Evolutionary conservation across 2,329 filamentous ascomycete species (phyloP).

Genomic region (Phialophora macrospora): DNA sequence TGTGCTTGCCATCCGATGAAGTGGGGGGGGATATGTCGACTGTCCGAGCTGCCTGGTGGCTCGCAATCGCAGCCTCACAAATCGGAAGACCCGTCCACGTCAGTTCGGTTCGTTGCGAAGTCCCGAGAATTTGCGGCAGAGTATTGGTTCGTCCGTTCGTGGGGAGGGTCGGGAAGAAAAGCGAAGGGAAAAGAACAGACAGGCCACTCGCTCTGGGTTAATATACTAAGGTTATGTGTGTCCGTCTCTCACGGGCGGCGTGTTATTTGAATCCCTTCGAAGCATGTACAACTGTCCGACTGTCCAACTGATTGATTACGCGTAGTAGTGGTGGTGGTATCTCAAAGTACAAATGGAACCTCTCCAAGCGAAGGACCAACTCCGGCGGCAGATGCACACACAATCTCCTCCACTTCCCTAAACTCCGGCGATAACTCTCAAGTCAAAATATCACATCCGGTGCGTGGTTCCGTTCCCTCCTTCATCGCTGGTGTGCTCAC

Average conservation of each 20-base stretch:
- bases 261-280: background rate
- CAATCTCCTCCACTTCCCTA: background rate
- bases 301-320: background rate
- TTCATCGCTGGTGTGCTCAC: background rate
- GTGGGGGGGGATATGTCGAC: too few species aligned
- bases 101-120: too few species aligned
- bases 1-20: too few species aligned
- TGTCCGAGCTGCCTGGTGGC: too few species aligned
- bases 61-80: too few species aligned
- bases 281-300: background rate
- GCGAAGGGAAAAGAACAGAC: too few species aligned
- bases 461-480: background rate
- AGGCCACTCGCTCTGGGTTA: too few species aligned
- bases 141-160: too few species aligned
- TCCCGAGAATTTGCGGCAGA: background rate
- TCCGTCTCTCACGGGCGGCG: too few species aligned
- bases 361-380: background rate
- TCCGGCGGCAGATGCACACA: background rate
- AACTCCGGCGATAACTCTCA: background rate
- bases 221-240: too few species aligned
- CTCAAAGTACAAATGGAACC: conserved; percentile 4
- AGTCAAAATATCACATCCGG: background rate
- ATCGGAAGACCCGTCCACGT: too few species aligned
- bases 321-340: background rate
- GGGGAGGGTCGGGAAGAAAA: too few species aligned